Evolutionary conservation across 768 basidiomycete species (phyloP).

Genomic region (Suillus subaureus): DNA sequence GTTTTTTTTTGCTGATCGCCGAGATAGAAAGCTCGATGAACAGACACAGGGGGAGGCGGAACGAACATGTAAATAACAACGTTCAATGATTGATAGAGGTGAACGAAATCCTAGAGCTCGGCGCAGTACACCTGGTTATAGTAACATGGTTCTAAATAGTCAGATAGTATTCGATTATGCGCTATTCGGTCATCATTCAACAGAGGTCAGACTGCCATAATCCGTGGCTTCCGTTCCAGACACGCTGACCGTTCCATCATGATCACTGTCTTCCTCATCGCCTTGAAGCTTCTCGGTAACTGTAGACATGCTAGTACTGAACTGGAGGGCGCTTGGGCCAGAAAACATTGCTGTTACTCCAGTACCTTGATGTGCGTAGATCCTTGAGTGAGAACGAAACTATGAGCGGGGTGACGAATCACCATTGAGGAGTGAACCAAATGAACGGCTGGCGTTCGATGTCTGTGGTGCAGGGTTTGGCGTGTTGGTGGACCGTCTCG

Average conservation of each 20-base stretch:
- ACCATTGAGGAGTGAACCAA: constrained; percentile 50
- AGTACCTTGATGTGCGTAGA: constrained; percentile 35
- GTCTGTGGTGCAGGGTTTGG: constrained; percentile 34
- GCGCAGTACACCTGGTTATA: background rate
- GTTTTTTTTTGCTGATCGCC: too few relatives aligned
- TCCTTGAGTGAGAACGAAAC: constrained; percentile 38
- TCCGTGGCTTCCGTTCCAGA: constrained; percentile 45
- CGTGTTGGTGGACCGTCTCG: constrained; percentile 28
- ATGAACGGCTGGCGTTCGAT: constrained; percentile 33
- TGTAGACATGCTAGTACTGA: constrained; percentile 23
- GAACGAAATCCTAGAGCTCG: background rate
- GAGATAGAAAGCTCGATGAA: background rate
- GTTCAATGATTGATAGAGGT: background rate
- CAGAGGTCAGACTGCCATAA: constrained; percentile 53
- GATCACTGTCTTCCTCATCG: constrained; percentile 31
- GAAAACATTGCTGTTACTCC: constrained; percentile 25
- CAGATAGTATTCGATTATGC: background rate
- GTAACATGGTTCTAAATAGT: background rate
- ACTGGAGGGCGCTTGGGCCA: constrained; percentile 22
- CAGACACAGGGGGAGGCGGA: background rate
- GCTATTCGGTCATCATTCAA: constrained; percentile 35
- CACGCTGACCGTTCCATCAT: constrained; percentile 41
- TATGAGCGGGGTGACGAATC: constrained; percentile 44
- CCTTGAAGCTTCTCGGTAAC: constrained; percentile 11
- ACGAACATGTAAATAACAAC: constrained; percentile 8